These are phyloP conservation scores for Prunus mira DNA, from an alignment of 306 rosid species.

Conservation along the genomic window DNA sequence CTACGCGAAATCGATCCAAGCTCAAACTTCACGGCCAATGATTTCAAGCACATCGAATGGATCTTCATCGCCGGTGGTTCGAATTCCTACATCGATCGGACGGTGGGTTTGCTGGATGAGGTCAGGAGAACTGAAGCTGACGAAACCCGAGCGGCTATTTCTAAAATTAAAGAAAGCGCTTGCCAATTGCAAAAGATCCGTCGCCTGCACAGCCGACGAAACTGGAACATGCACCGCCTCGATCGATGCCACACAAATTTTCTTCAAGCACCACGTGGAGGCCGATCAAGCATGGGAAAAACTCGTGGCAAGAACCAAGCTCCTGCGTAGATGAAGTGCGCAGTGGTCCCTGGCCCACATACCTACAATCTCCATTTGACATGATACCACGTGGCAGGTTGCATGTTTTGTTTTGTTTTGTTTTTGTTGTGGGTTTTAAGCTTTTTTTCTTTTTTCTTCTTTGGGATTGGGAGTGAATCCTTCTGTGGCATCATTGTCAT, in stretches of 20 bases:
- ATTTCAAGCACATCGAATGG: constrained; percentile 31
- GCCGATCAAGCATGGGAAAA: constrained; percentile 31
- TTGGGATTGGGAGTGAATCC: no score
- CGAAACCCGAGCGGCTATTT: constrained; percentile 23
- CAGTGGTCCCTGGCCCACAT: not conserved
- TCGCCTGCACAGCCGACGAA: constrained; percentile 13
- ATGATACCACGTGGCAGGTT: no score
- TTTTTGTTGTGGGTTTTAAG: no score
- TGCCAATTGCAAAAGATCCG: constrained; percentile 35
- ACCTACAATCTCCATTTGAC: not conserved
- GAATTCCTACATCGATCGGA: constrained; percentile 37
- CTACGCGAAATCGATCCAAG: constrained; percentile 35
- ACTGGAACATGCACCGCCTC: constrained; percentile 31
- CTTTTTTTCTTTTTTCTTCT: no score
- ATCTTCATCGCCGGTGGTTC: constrained; percentile 48
- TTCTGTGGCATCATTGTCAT: no score
- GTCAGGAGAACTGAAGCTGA: constrained; percentile 20
- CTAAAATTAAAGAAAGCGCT: constrained; percentile 34
- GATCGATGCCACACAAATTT: constrained; percentile 37
- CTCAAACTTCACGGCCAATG: constrained; percentile 29
- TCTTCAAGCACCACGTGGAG: constrained; percentile 11
- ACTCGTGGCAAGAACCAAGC: constrained; percentile 23
- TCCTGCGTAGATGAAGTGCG: not conserved
- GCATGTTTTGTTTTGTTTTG: not conserved
- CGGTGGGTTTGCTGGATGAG: constrained; percentile 41